phyloP scores from a whole-genome alignment of 257 asterid species.

The Petunia axillaris region DNA sequence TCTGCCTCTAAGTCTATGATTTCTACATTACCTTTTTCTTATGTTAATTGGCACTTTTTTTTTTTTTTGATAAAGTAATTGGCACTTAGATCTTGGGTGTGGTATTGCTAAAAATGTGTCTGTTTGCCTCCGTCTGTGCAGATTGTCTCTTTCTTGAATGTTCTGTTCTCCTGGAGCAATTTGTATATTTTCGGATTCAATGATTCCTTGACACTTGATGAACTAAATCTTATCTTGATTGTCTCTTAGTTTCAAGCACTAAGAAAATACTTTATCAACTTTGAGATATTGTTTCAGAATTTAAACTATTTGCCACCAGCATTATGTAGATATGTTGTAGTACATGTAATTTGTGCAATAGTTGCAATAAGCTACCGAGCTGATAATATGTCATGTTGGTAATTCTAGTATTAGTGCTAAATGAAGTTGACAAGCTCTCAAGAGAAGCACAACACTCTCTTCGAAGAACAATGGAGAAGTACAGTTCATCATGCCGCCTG shows the following conservation, averaged over 20 bases:
- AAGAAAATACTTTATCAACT: background rate
- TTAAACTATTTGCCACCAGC: constrained; percentile 11
- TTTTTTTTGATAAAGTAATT: too few species aligned
- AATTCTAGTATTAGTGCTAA: constrained; percentile 75
- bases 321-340: background rate
- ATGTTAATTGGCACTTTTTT: background rate
- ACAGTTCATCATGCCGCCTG: constrained; percentile 90
- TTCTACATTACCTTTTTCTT: background rate
- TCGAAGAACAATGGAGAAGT: constrained; percentile 98
- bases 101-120: background rate
- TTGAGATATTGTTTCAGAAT: constrained; percentile 3
- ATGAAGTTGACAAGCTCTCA: constrained; percentile 97
- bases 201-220: too few species aligned
- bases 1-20: background rate
- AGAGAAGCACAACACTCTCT: constrained; percentile 99
- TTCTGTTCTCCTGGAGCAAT: background rate
- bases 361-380: constrained; percentile 31
- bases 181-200: background rate
- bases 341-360: constrained; percentile 13
- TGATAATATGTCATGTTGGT: constrained; percentile 33
- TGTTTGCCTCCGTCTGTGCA: background rate
- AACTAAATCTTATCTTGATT: too few species aligned
- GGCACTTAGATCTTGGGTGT: background rate
- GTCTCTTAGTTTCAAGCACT: too few species aligned
- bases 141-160: background rate